A percentile compares a stretch with the other conserved stretches of the same genome.
These are phyloP conservation scores for Mycena amicta DNA, from an alignment of 768 basidiomycete species.

Conservation along the genomic window DNA sequence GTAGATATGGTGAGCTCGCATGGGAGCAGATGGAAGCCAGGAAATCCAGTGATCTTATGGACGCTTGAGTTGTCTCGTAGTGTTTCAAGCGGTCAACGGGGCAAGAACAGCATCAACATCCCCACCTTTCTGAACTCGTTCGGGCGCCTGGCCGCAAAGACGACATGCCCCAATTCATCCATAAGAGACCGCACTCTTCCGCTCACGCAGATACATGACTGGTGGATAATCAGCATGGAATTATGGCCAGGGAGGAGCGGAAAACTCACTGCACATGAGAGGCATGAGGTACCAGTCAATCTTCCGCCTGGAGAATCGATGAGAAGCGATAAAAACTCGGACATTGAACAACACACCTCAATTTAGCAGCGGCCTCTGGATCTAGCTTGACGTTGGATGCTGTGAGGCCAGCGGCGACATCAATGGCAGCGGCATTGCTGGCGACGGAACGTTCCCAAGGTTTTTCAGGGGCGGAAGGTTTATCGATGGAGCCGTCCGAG, in stretches of 20 bases:
- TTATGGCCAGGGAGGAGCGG: slow-evolving; percentile 12
- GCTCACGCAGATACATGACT: slow-evolving; percentile 77
- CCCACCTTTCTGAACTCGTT: slow-evolving; percentile 86
- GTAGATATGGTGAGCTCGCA: slow-evolving; percentile 76
- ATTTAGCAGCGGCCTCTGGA: slow-evolving; percentile 48
- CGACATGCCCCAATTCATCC: slow-evolving; percentile 76
- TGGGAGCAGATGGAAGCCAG: slow-evolving; percentile 73
- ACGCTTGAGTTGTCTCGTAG: slow-evolving; percentile 81
- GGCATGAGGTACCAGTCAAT: slow-evolving; percentile 79
- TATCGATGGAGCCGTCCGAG: background rate
- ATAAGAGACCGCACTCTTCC: slow-evolving; percentile 79
- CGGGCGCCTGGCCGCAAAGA: slow-evolving; percentile 93
- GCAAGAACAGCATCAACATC: slow-evolving; percentile 1
- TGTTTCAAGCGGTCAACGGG: slow-evolving; percentile 50
- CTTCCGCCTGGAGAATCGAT: slow-evolving; percentile 51
- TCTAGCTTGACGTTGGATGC: slow-evolving; percentile 48
- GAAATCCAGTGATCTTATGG: slow-evolving; percentile 79
- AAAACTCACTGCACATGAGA: slow-evolving; percentile 71
- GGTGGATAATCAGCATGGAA: no score
- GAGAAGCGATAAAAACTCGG: background rate
- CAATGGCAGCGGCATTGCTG: slow-evolving; percentile 46
- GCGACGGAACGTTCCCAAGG: slow-evolving; percentile 18
- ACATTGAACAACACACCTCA: slow-evolving; percentile 47
- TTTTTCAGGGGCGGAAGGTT: slow-evolving; percentile 1
- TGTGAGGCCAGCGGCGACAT: slow-evolving; percentile 58